Percentiles rank a stretch among this genome's conserved stretches.
These are phyloP conservation scores for Diaporthe australafricana DNA, from an alignment of 2,329 filamentous ascomycete species.

Conservation along the genomic window DNA sequence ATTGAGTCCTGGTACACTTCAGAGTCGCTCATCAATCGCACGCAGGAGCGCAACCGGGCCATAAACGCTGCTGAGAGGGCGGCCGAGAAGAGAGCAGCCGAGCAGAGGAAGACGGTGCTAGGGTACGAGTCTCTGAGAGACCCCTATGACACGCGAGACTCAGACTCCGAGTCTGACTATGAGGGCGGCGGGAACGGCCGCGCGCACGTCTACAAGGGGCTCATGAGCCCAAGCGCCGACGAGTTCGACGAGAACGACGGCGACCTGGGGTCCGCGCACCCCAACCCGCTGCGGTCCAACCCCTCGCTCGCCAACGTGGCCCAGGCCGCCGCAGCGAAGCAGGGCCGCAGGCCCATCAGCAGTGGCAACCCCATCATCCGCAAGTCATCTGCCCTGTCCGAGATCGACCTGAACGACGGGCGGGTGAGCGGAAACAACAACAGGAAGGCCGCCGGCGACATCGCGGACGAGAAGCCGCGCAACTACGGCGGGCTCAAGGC, in stretches of 20 bases:
- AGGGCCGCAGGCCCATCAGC: constrained; percentile 36
- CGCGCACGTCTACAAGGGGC: constrained; percentile 41
- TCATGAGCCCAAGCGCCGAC: constrained; percentile 31
- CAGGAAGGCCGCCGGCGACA: constrained; percentile 5
- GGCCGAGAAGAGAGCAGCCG: constrained; percentile 46
- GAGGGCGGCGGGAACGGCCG: constrained; percentile 40
- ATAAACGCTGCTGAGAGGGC: constrained; percentile 47
- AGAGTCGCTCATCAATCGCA: constrained; percentile 65
- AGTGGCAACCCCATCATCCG: constrained; percentile 48
- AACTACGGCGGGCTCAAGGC: constrained; percentile 21
- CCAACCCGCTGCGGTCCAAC: constrained; percentile 66
- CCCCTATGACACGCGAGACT: constrained; percentile 55
- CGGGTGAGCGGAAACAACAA: constrained; percentile 54
- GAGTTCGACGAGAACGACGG: constrained; percentile 43
- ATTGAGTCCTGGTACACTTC: constrained; percentile 67
- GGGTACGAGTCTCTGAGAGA: constrained; percentile 61
- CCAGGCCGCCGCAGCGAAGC: constrained; percentile 9
- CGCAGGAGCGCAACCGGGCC: constrained; percentile 62
- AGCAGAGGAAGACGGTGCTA: constrained; percentile 46
- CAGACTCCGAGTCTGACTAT: constrained; percentile 52
- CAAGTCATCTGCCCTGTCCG: constrained; percentile 52
- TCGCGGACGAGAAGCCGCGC: constrained; percentile 20
- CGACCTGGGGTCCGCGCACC: constrained; percentile 49
- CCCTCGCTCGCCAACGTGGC: constrained; percentile 48
- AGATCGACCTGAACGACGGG: constrained; percentile 59